Conservation (phyloP, 768 basidiomycete species). For the Mycena rebaudengoi region DNA sequence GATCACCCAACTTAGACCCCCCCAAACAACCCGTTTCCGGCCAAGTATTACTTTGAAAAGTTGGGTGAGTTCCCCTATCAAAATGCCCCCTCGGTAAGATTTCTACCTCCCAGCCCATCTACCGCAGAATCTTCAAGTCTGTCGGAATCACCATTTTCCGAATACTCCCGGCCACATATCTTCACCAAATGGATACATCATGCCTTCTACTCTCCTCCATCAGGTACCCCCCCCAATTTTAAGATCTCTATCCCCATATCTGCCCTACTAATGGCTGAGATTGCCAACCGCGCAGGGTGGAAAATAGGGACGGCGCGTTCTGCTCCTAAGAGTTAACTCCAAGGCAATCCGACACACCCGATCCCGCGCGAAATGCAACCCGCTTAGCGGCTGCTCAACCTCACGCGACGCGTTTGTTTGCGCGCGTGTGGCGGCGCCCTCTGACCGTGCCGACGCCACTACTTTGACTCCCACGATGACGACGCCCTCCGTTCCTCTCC, state of each 20-base stretch:
- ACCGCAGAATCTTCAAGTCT: background rate
- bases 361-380: too few relatives aligned
- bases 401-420: too few relatives aligned
- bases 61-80: background rate
- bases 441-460: too few relatives aligned
- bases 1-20: background rate
- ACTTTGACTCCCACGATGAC: too few relatives aligned
- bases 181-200: background rate
- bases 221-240: background rate
- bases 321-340: too few relatives aligned
- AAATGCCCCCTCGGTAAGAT: background rate
- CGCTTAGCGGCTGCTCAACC: too few relatives aligned
- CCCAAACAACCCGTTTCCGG: background rate
- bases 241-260: background rate
- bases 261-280: background rate
- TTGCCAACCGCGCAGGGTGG: too few relatives aligned
- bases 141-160: background rate
- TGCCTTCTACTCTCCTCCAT: too few relatives aligned
- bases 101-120: background rate
- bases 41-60: background rate
- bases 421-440: too few relatives aligned
- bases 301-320: too few relatives aligned
- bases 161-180: background rate
- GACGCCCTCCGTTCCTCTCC: too few relatives aligned
- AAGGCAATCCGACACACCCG: too few relatives aligned